Conservation (phyloP, 768 basidiomycete species). For the Galerina sulciceps region DNA sequence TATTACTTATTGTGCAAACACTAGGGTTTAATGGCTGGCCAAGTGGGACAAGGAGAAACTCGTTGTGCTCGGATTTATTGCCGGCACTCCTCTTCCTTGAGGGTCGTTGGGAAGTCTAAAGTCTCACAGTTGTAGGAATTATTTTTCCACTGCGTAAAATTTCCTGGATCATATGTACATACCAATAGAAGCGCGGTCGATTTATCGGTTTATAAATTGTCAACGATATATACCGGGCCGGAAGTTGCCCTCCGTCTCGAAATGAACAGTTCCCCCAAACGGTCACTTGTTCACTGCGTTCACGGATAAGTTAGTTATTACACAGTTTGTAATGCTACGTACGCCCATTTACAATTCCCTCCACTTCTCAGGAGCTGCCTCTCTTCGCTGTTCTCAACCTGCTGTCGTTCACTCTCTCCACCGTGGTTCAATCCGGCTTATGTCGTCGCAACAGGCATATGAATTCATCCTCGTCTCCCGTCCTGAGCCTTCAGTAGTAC, state of each 20-base stretch:
- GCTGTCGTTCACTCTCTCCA: conserved; percentile 5
- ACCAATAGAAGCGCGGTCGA: not conserved
- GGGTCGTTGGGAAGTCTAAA: no score
- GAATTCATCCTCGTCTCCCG: conserved; percentile 70
- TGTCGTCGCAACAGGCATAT: conserved; percentile 53
- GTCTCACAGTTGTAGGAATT: no score
- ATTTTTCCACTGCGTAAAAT: no score
- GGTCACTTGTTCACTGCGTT: not conserved
- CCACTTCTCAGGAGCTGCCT: conserved; percentile 6
- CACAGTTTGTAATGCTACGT: conserved; percentile 20
- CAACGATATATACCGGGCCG: not conserved
- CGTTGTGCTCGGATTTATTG: not conserved
- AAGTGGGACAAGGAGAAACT: not conserved
- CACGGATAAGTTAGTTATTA: not conserved
- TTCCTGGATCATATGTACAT: no score
- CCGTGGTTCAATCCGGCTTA: conserved; percentile 38
- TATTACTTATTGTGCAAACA: not conserved
- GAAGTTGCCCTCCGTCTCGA: not conserved
- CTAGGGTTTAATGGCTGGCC: not conserved
- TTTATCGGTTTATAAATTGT: not conserved
- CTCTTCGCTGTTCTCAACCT: conserved; percentile 5
- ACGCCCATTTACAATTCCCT: conserved; percentile 14
- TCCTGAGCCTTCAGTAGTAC: conserved; percentile 70
- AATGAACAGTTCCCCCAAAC: not conserved
- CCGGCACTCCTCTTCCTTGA: no score